phyloP scores from a whole-genome alignment of 148 eudicot genomes.

The Pouteria glomerata region DNA sequence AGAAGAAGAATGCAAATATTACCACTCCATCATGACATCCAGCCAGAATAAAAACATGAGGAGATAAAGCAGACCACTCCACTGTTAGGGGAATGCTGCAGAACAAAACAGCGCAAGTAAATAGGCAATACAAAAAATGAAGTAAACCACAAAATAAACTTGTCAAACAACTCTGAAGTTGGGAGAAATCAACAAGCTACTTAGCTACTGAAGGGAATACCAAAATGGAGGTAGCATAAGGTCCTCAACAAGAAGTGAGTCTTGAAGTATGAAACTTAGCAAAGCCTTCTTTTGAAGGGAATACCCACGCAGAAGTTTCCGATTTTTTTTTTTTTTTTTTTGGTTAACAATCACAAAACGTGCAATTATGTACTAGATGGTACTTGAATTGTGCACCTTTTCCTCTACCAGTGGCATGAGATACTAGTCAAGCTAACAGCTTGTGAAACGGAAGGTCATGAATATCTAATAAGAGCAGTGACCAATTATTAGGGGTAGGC shows the following conservation, averaged over 20 bases:
- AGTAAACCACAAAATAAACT: not conserved
- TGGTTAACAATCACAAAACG: too few species aligned
- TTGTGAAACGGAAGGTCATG: too few species aligned
- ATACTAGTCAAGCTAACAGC: too few species aligned
- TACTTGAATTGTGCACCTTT: too few species aligned
- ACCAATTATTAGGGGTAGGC: too few species aligned
- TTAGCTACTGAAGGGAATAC: not conserved
- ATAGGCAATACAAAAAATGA: conserved; percentile 3
- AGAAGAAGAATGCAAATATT: conserved; percentile 16
- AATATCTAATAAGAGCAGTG: too few species aligned
- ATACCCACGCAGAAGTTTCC: too few species aligned
- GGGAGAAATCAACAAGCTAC: not conserved
- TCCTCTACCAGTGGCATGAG: too few species aligned
- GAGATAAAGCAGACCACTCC: conserved; percentile 86
- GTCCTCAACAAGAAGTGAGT: not conserved
- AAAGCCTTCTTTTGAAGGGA: not conserved
- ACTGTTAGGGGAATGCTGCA: conserved; percentile 80
- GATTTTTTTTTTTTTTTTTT: too few species aligned
- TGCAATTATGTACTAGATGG: too few species aligned
- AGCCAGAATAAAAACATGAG: conserved; percentile 77
- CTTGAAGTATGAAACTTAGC: not conserved
- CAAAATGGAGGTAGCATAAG: not conserved
- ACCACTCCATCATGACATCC: conserved; percentile 99
- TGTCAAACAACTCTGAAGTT: not conserved
- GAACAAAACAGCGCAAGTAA: conserved; percentile 8